Conservation (phyloP, 2,329 filamentous ascomycete species). For the Penicillium aurantiogriseum region DNA sequence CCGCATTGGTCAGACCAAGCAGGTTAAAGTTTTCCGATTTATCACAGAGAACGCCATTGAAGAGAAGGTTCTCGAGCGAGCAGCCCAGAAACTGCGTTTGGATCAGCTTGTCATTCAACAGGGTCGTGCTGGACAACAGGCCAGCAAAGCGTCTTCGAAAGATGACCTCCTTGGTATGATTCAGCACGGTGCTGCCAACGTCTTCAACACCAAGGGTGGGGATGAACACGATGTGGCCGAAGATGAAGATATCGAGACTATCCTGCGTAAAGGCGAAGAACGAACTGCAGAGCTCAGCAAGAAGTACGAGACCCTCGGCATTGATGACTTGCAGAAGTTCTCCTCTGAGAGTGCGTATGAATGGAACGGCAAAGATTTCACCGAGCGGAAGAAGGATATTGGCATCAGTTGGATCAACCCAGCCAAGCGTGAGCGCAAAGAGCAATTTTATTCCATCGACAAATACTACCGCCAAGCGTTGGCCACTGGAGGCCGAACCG, state of each 20-base stretch:
- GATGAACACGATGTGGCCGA: slow-evolving; percentile 66
- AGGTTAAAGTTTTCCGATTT: slow-evolving; percentile 94
- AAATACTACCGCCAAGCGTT: slow-evolving; percentile 96
- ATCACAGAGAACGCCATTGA: slow-evolving; percentile 98
- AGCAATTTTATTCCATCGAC: slow-evolving; percentile 97
- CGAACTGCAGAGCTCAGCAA: slow-evolving; percentile 86
- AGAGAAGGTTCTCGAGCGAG: slow-evolving; percentile 94
- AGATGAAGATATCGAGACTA: slow-evolving; percentile 78
- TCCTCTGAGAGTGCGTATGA: slow-evolving; percentile 96
- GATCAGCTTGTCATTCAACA: slow-evolving; percentile 98
- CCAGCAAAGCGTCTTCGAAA: slow-evolving; percentile 89
- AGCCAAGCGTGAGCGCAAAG: slow-evolving; percentile 95
- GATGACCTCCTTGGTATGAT: slow-evolving; percentile 98
- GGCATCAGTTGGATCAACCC: slow-evolving; percentile 97
- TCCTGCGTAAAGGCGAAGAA: slow-evolving; percentile 81
- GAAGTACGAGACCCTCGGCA: slow-evolving; percentile 93
- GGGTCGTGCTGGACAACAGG: slow-evolving; percentile 84
- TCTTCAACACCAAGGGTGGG: slow-evolving; percentile 74
- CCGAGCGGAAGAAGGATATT: slow-evolving; percentile 86
- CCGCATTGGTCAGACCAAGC: slow-evolving; percentile 97
- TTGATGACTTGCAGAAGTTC: slow-evolving; percentile 97
- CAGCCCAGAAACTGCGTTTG: slow-evolving; percentile 91
- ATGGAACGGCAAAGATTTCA: slow-evolving; percentile 98
- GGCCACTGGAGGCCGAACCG: slow-evolving; percentile 72
- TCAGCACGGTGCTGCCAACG: slow-evolving; percentile 93